phyloP scores from a whole-genome alignment of 2,329 filamentous ascomycete species.

The Curvularia sp. region DNA sequence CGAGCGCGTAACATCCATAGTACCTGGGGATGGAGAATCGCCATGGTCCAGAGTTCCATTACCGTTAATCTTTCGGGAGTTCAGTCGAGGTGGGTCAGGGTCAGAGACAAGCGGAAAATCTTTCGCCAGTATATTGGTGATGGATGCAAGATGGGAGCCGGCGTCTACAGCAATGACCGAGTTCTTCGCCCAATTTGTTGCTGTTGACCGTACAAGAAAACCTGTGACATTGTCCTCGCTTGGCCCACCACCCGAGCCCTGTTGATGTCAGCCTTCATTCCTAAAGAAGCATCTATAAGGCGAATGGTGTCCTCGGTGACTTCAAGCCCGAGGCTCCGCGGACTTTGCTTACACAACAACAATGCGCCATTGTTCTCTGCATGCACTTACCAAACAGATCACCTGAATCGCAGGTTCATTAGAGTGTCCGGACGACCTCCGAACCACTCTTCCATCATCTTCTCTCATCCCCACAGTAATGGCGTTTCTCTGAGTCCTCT shows the following conservation, averaged over 20 bases:
- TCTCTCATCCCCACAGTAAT: constrained; percentile 51
- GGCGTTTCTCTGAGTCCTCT: background rate
- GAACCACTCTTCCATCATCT: constrained; percentile 47
- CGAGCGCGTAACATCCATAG: constrained; percentile 26
- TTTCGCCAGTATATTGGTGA: constrained; percentile 75
- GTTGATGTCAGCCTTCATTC: constrained; percentile 20
- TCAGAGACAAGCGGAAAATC: constrained; percentile 56
- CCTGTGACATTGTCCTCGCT: constrained; percentile 89
- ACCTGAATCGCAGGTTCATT: constrained; percentile 56
- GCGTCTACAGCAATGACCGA: constrained; percentile 93
- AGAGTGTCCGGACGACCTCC: constrained; percentile 45
- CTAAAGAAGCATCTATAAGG: background rate
- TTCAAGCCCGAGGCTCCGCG: background rate
- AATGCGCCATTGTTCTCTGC: background rate
- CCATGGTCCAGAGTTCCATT: constrained; percentile 21
- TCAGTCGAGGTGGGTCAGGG: constrained; percentile 19
- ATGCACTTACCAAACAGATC: constrained; percentile 54
- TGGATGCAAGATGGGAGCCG: constrained; percentile 85
- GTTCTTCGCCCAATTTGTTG: constrained; percentile 78
- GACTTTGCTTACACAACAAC: background rate
- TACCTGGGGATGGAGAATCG: constrained; percentile 39
- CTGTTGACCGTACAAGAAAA: constrained; percentile 82
- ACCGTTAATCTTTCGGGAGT: constrained; percentile 26
- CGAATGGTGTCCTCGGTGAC: background rate
- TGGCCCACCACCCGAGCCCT: constrained; percentile 91